phyloP scores from a whole-genome alignment of 768 basidiomycete genomes.

The Boletales sp. region DNA sequence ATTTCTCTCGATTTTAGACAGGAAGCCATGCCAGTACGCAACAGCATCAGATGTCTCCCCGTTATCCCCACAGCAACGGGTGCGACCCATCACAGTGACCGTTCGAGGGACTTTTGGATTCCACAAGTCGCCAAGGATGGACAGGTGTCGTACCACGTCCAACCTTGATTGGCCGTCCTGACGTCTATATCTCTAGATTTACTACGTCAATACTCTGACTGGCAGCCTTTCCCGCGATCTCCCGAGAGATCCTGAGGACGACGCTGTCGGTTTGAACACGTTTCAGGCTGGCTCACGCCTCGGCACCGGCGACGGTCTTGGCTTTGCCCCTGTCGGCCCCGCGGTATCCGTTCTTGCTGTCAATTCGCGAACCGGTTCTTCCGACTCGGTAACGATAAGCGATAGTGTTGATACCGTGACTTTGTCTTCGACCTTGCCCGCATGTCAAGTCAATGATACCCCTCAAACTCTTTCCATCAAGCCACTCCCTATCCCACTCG shows the following conservation, averaged over 20 bases:
- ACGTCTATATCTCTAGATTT: constrained; percentile 58
- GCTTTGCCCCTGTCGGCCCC: constrained; percentile 30
- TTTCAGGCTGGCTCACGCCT: constrained; percentile 51
- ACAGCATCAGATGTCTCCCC: constrained; percentile 29
- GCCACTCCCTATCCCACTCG: constrained; percentile 4
- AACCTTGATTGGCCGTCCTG: neutral
- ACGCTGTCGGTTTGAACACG: constrained; percentile 45
- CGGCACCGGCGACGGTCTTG: constrained; percentile 46
- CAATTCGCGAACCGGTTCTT: neutral
- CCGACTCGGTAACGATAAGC: neutral
- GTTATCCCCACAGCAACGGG: constrained; percentile 18
- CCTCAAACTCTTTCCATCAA: neutral
- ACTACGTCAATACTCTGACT: constrained; percentile 86
- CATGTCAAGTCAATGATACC: neutral
- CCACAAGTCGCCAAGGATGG: constrained; percentile 79
- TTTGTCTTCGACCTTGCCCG: neutral
- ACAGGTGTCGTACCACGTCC: constrained; percentile 51
- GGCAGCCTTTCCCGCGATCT: constrained; percentile 77
- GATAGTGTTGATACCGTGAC: neutral
- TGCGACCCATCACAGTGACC: constrained; percentile 3
- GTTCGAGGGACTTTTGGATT: constrained; percentile 81
- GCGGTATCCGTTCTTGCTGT: neutral
- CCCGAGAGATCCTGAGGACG: constrained; percentile 62
- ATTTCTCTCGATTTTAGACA: constrained; percentile 6
- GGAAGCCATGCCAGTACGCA: constrained; percentile 2